Evolutionary conservation across 2,329 filamentous ascomycete species (phyloP).

Genomic region (Gnomoniopsis smithogilvyi): DNA sequence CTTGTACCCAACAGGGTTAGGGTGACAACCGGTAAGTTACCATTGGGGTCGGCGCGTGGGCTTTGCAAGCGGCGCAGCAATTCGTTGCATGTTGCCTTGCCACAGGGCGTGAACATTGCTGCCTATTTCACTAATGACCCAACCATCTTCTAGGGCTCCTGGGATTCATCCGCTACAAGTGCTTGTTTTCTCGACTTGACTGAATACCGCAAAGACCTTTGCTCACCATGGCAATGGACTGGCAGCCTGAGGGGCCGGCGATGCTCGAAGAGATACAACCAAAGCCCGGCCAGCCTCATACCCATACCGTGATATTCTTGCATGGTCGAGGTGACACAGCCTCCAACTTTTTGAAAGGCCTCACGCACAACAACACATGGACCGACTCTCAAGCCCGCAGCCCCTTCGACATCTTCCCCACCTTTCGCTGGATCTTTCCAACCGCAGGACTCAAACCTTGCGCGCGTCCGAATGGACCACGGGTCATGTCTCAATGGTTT

Average conservation of each 20-base stretch:
- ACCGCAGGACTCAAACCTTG: constrained; percentile 24
- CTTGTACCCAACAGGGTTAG: too few species aligned
- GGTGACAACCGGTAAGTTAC: too few species aligned
- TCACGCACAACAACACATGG: constrained; percentile 20
- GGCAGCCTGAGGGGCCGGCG: not conserved
- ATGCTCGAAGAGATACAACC: constrained; percentile 1
- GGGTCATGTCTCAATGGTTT: constrained; percentile 42
- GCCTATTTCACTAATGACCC: too few species aligned
- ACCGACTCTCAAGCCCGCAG: constrained; percentile 28
- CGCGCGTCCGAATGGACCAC: constrained; percentile 24
- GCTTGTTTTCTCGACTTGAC: not conserved
- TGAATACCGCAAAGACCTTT: not conserved
- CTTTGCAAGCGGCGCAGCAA: too few species aligned
- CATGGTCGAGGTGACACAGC: constrained; percentile 42
- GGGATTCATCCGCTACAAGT: too few species aligned
- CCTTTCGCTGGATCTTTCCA: constrained; percentile 47
- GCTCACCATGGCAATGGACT: constrained; percentile 9
- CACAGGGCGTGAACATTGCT: too few species aligned
- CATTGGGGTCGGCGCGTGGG: too few species aligned
- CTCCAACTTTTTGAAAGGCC: constrained; percentile 28
- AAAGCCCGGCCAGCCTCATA: constrained; percentile 26
- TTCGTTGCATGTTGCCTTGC: too few species aligned
- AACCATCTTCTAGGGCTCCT: too few species aligned
- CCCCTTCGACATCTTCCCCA: constrained; percentile 38
- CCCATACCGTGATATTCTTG: constrained; percentile 42